phyloP scores from a whole-genome alignment of 164 flowering plant genomes.

The Dillenia suffruticosa region DNA sequence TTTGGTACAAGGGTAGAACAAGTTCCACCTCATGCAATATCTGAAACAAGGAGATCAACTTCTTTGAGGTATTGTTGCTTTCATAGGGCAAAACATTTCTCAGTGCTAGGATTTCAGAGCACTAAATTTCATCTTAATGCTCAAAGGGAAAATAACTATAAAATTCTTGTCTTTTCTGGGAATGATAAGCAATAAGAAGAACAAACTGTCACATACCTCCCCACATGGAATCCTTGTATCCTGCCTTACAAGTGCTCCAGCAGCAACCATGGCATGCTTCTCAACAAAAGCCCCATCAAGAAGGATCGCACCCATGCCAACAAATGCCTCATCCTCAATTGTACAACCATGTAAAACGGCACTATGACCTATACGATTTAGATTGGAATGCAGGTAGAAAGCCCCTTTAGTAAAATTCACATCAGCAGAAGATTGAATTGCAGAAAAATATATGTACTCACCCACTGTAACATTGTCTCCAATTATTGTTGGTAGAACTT shows the following conservation, averaged over 20 bases:
- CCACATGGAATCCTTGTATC: slow-evolving; percentile 79
- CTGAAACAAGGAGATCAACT: too few relatives aligned
- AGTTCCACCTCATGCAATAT: too few relatives aligned
- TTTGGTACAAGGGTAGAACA: too few relatives aligned
- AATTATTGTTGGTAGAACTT: slow-evolving; percentile 83
- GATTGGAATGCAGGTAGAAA: slow-evolving; percentile 5
- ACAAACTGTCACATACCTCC: slow-evolving; percentile 46
- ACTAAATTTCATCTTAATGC: too few relatives aligned
- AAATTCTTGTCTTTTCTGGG: too few relatives aligned
- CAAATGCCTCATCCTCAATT: slow-evolving; percentile 89
- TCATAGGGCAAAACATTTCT: too few relatives aligned
- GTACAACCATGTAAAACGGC: slow-evolving; percentile 93
- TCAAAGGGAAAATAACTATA: too few relatives aligned
- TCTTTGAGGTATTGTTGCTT: too few relatives aligned
- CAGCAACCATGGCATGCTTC: slow-evolving; percentile 93
- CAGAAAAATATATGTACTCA: slow-evolving; percentile 25
- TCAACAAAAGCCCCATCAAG: slow-evolving; percentile 92
- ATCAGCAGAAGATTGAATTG: background rate
- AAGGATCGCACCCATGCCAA: slow-evolving; percentile 90
- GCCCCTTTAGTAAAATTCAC: too few relatives aligned
- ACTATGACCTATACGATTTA: slow-evolving; percentile 69
- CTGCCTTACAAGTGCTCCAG: slow-evolving; percentile 93
- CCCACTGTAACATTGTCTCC: slow-evolving; percentile 96
- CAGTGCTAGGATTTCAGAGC: too few relatives aligned
- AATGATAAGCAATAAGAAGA: too few relatives aligned